Percentiles rank a stretch among this genome's conserved stretches.
Evolutionary conservation across 1,284 basidiomycete genomes (phyloP).

Genomic region (Moniliella sp.): DNA sequence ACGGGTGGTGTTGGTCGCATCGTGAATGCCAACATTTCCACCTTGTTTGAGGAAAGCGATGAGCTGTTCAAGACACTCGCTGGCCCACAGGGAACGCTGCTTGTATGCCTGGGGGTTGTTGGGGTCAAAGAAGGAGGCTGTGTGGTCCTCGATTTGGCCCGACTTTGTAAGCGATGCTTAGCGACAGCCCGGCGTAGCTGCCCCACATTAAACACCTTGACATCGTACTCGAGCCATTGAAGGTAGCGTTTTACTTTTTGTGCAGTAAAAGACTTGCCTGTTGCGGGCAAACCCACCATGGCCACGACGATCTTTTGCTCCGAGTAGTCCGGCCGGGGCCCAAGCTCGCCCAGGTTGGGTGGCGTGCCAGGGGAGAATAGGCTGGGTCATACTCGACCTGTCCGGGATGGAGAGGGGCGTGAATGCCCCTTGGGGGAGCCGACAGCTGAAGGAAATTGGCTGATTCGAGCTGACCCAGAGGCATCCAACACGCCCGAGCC

Average conservation of each 20-base stretch:
- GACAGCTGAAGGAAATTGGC: too few species aligned
- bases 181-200: conserved; percentile 76
- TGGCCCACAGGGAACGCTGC: conserved; percentile 60
- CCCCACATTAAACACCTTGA: conserved; percentile 96
- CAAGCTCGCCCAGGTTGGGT: conserved; percentile 36
- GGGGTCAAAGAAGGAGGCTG: conserved; percentile 73
- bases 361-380: too few species aligned
- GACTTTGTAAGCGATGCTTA: conserved; percentile 44
- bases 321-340: conserved; percentile 87
- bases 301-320: conserved; percentile 97
- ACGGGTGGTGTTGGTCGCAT: conserved; percentile 77
- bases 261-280: conserved; percentile 29
- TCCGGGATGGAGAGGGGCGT: too few species aligned
- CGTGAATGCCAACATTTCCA: conserved; percentile 93
- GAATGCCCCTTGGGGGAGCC: too few species aligned
- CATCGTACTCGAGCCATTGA: conserved; percentile 97
- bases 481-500: conserved; percentile 9
- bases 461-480: too few species aligned
- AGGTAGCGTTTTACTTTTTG: conserved; percentile 32
- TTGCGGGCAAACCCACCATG: conserved; percentile 48
- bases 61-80: conserved; percentile 78
- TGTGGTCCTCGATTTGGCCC: conserved; percentile 70
- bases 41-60: conserved; percentile 75
- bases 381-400: too few species aligned
- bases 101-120: conserved; percentile 57